A percentile compares a stretch with the other conserved stretches of the same genome.
These are phyloP conservation scores for Acorus calamus DNA, from an alignment of 106 monocot species.

Conservation along the genomic window DNA sequence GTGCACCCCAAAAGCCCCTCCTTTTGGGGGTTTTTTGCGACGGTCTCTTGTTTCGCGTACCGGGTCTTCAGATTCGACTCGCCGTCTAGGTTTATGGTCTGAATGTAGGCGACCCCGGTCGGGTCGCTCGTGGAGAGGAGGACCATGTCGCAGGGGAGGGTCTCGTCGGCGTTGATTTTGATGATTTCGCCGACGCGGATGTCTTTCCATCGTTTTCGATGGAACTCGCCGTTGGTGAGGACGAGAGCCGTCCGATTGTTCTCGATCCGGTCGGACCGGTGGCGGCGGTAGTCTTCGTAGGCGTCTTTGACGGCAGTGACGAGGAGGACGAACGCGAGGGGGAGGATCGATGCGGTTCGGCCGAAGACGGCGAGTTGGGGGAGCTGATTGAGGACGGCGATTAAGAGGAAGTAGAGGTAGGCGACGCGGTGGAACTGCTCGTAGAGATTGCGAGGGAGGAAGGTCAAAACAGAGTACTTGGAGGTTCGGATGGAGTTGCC, in stretches of 20 bases:
- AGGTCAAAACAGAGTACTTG: slow-evolving; percentile 51
- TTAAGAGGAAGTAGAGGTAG: slow-evolving; percentile 66
- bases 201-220: no score
- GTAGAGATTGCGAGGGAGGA: slow-evolving; percentile 72
- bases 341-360: no score
- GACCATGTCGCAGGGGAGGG: slow-evolving; percentile 35
- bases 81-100: slow-evolving; percentile 69
- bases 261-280: no score
- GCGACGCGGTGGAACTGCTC: slow-evolving; percentile 81
- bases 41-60: slow-evolving; percentile 57
- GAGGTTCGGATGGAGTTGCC: slow-evolving; percentile 43
- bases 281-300: no score
- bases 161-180: no score
- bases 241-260: no score
- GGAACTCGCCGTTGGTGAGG: no score
- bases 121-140: slow-evolving; percentile 52
- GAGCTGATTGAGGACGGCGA: slow-evolving; percentile 49
- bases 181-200: no score
- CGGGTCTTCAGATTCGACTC: slow-evolving; percentile 69
- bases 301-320: no score
- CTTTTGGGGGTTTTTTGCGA: no score
- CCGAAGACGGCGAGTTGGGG: slow-evolving; percentile 43
- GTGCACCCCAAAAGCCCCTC: no score
- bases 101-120: slow-evolving; percentile 52
- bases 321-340: no score